Conservation (phyloP, 495 filamentous ascomycete species). For the Penicillium soppii region DNA sequence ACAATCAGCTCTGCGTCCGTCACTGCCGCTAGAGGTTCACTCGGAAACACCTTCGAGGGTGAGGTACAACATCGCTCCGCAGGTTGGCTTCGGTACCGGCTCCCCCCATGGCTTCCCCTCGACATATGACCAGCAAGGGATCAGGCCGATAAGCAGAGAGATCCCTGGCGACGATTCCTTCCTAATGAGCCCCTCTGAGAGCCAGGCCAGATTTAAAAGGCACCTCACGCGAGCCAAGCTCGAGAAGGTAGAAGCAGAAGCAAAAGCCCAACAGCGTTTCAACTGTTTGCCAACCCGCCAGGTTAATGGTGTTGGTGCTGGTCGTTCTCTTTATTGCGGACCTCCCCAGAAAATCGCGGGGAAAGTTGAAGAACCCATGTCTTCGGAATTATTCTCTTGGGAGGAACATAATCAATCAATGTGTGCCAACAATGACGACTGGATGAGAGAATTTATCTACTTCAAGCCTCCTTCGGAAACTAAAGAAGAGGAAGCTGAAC, state of each 20-base stretch:
- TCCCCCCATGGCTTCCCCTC: no score
- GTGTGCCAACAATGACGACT: no score
- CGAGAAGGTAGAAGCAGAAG: background rate
- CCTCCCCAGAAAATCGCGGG: no score
- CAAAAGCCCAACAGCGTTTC: background rate
- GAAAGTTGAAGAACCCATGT: background rate
- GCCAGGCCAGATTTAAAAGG: background rate
- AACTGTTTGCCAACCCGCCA: background rate
- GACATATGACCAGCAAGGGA: background rate
- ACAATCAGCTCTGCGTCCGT: no score
- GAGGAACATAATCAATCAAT: background rate
- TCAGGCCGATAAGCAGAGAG: background rate
- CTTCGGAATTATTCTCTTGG: background rate
- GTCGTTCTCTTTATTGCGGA: no score
- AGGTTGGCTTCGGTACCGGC: no score
- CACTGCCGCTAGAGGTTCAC: no score
- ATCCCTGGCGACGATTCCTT: background rate
- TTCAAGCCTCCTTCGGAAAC: background rate
- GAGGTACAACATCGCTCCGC: no score
- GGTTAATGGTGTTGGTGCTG: background rate
- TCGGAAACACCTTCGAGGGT: no score
- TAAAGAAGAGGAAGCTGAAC: background rate
- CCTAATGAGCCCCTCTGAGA: background rate
- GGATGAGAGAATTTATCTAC: background rate
- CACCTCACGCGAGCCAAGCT: background rate